Percentiles rank a stretch among this genome's conserved stretches.
These are phyloP conservation scores for Malbranchea cinnamomea DNA, from an alignment of 2,329 filamentous ascomycete genomes.

Conservation along the genomic window DNA sequence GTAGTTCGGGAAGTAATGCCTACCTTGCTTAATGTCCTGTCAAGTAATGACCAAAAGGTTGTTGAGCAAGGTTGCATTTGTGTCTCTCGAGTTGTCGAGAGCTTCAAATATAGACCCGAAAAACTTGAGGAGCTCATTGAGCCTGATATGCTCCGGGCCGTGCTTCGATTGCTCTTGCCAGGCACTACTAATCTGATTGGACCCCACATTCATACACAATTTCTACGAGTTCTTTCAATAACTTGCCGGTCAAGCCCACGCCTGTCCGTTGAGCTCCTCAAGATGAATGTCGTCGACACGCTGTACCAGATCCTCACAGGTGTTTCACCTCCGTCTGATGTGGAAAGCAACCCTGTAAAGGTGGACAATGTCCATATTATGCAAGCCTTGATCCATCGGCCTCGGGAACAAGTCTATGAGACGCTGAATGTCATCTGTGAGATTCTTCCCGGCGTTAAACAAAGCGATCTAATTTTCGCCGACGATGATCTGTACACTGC, in stretches of 20 bases:
- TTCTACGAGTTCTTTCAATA: slow-evolving; percentile 79
- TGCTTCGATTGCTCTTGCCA: slow-evolving; percentile 75
- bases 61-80: slow-evolving; percentile 94
- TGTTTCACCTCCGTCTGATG: slow-evolving; percentile 72
- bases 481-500: slow-evolving; percentile 33
- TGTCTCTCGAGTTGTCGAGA: slow-evolving; percentile 90
- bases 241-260: slow-evolving; percentile 77
- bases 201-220: slow-evolving; percentile 88
- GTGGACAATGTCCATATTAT: slow-evolving; percentile 96
- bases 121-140: slow-evolving; percentile 90
- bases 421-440: slow-evolving; percentile 97
- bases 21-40: slow-evolving; percentile 75
- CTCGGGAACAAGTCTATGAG: slow-evolving; percentile 90
- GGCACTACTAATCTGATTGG: slow-evolving; percentile 93
- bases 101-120: slow-evolving; percentile 74
- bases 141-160: slow-evolving; percentile 67
- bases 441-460: slow-evolving; percentile 61
- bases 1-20: slow-evolving; percentile 95
- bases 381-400: slow-evolving; percentile 92
- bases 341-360: slow-evolving; percentile 48
- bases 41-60: slow-evolving; percentile 87
- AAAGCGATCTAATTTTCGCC: slow-evolving; percentile 36
- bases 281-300: slow-evolving; percentile 93
- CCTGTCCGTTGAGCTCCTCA: slow-evolving; percentile 78
- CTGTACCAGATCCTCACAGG: slow-evolving; percentile 94